phyloP scores from a whole-genome alignment of 1,284 basidiomycete species.

The Sanghuangporus sanghuang region DNA sequence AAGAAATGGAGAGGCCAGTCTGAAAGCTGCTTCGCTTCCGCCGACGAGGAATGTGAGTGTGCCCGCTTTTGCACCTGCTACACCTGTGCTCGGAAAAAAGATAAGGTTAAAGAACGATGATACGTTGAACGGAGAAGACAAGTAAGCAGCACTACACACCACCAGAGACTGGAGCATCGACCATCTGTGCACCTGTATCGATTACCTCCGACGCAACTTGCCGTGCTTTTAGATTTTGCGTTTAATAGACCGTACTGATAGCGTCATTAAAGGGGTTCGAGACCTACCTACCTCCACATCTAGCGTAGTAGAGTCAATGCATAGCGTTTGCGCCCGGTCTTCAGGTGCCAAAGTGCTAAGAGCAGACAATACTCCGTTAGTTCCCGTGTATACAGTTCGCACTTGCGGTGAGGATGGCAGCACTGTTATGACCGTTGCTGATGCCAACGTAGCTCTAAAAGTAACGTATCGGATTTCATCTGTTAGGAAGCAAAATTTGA shows the following conservation, averaged over 20 bases:
- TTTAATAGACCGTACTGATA: not conserved
- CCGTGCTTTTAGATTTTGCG: conserved; percentile 36
- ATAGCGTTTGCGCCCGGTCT: conserved; percentile 48
- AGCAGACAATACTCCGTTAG: conserved; percentile 54
- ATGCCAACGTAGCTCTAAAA: conserved; percentile 30
- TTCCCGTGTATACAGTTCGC: conserved; percentile 57
- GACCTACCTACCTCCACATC: conserved; percentile 55
- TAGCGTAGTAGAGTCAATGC: conserved; percentile 86
- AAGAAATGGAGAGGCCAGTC: conserved; percentile 55
- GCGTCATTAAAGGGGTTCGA: not conserved
- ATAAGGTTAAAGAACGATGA: not conserved
- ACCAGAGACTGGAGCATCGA: conserved; percentile 90
- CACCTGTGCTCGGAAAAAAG: conserved; percentile 40
- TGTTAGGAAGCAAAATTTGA: not conserved
- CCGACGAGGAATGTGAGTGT: conserved; percentile 91
- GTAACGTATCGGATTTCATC: conserved; percentile 12
- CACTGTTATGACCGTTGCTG: conserved; percentile 77
- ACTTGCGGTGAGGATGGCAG: conserved; percentile 85
- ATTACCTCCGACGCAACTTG: conserved; percentile 54
- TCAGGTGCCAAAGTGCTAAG: conserved; percentile 40
- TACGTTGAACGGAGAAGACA: not conserved
- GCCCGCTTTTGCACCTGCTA: conserved; percentile 78
- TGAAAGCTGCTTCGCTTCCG: conserved; percentile 58
- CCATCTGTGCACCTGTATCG: conserved; percentile 63
- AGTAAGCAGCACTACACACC: conserved; percentile 39